Conservation (phyloP, 257 asterid species). For the Rhazya stricta region DNA sequence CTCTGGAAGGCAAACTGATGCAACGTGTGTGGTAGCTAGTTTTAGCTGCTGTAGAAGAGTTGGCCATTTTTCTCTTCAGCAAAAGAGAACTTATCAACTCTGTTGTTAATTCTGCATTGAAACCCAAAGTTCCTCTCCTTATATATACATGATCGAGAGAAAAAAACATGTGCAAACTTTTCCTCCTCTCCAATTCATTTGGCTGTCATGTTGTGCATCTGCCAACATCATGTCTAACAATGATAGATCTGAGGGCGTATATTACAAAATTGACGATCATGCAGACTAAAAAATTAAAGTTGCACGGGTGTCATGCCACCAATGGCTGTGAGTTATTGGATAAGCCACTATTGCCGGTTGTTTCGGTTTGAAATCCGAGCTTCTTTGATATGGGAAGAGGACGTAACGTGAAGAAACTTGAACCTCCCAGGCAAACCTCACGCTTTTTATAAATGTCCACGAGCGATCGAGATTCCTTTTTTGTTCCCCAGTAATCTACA, state of each 20-base stretch:
- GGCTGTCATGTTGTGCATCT: neutral
- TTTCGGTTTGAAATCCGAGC: neutral
- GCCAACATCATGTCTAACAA: neutral
- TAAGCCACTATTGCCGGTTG: neutral
- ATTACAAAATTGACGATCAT: neutral
- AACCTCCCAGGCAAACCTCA: neutral
- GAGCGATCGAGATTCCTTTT: neutral
- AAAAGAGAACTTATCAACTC: neutral
- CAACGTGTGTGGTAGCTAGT: conserved; percentile 20
- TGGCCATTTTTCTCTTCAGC: conserved; percentile 5
- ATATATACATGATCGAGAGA: neutral
- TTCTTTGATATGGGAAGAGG: neutral
- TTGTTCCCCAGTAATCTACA: neutral
- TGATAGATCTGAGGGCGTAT: neutral
- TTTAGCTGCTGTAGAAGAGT: neutral
- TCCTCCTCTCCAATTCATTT: neutral
- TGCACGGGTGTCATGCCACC: neutral
- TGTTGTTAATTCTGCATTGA: neutral
- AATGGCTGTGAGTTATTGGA: neutral
- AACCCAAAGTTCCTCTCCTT: neutral
- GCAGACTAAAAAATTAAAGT: neutral
- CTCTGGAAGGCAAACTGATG: conserved; percentile 26
- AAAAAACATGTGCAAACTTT: neutral
- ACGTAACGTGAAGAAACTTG: neutral
- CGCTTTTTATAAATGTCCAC: no score